phyloP scores from a whole-genome alignment of 805 yeast genomes.

The Wickerhamomyces kurtzmanii region DNA sequence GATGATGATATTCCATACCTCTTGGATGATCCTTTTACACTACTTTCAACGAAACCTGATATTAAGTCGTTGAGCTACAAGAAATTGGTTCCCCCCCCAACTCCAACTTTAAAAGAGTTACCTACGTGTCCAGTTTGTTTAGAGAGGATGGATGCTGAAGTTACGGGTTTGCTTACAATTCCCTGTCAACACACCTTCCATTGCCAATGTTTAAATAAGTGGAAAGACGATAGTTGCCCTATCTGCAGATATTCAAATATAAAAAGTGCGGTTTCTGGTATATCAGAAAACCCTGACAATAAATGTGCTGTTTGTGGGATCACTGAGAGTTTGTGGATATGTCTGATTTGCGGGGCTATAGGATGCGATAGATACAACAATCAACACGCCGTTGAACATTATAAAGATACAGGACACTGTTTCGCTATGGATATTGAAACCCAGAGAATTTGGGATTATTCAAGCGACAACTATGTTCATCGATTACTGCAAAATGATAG shows the following conservation, averaged over 20 bases:
- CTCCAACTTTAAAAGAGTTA: constrained; percentile 38
- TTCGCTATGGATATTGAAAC: constrained; percentile 82
- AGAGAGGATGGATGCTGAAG: constrained; percentile 74
- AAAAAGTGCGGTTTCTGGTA: too few species aligned
- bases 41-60: constrained; percentile 9
- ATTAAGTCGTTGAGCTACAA: constrained; percentile 2
- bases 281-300: constrained; percentile 10
- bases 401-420: constrained; percentile 68
- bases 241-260: constrained; percentile 72
- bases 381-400: constrained; percentile 83
- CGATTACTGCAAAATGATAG: constrained; percentile 73
- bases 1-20: constrained; percentile 51
- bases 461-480: constrained; percentile 86
- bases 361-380: constrained; percentile 86
- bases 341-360: constrained; percentile 83
- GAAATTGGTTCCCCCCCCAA: constrained; percentile 10
- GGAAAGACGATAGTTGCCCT: constrained; percentile 89
- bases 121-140: constrained; percentile 93
- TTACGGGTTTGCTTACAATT: constrained; percentile 77
- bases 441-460: constrained; percentile 92
- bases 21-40: constrained; percentile 65
- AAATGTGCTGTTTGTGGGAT: constrained; percentile 51
- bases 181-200: constrained; percentile 93
- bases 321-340: constrained; percentile 69
- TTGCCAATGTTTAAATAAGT: constrained; percentile 76